A percentile compares a stretch with the other conserved stretches of the same genome.
Evolutionary conservation across 495 filamentous ascomycete species (phyloP).

Genomic region (Penicillium silybi): DNA sequence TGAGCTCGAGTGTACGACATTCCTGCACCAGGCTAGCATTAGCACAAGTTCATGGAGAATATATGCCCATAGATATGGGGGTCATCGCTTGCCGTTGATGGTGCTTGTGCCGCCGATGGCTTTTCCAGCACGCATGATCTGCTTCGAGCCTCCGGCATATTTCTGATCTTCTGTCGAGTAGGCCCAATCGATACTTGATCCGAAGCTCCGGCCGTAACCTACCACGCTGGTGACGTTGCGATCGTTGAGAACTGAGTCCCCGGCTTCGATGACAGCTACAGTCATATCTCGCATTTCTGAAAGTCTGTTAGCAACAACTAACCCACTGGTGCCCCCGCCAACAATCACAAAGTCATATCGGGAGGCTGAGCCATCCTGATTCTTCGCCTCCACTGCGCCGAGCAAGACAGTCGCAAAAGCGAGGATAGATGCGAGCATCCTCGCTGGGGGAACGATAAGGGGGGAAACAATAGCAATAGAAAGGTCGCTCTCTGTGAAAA

Average conservation of each 20-base stretch:
- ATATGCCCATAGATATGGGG: not conserved
- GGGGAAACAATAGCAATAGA: not conserved
- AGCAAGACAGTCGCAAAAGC: conserved; percentile 3
- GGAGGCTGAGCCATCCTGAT: conserved; percentile 1
- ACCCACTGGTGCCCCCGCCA: conserved; percentile 49
- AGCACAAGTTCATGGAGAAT: not conserved
- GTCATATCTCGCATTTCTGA: conserved; percentile 40
- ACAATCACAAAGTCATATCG: conserved; percentile 45
- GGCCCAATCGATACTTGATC: conserved; percentile 49
- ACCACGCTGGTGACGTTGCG: conserved; percentile 44
- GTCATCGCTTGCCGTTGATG: conserved; percentile 42
- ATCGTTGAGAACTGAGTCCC: conserved; percentile 44
- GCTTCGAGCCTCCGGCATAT: conserved; percentile 30
- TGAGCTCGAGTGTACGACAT: conserved; percentile 45
- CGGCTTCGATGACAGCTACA: conserved; percentile 53
- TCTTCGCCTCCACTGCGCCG: conserved; percentile 7
- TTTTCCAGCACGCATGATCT: conserved; percentile 44
- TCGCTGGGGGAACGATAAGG: not conserved
- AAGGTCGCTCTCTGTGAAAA: not conserved
- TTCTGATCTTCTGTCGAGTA: conserved; percentile 43
- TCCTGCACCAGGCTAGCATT: conserved; percentile 20
- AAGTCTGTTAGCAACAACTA: conserved; percentile 49
- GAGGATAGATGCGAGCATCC: conserved; percentile 4
- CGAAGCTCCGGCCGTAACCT: conserved; percentile 35
- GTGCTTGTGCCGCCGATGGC: conserved; percentile 51